These are phyloP conservation scores for Isochrysis galbana DNA, from an alignment of 78 protist genomes.

Conservation along the genomic window DNA sequence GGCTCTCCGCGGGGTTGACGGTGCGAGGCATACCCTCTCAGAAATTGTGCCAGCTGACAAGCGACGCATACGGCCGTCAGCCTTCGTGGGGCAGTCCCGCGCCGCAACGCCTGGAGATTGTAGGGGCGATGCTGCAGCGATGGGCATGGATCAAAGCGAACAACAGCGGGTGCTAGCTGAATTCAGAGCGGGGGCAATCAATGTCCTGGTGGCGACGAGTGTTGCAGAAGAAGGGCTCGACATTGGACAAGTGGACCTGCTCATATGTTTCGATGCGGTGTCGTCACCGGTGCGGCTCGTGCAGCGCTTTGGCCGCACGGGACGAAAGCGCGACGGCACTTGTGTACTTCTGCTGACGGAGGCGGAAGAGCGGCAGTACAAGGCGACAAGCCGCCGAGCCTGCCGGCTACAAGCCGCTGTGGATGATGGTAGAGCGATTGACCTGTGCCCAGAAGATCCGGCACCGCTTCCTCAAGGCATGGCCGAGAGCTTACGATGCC, in stretches of 20 bases:
- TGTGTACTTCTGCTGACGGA: not conserved
- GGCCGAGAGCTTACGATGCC: too few species aligned
- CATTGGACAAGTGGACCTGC: constrained; percentile 73
- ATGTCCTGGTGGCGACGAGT: constrained; percentile 83
- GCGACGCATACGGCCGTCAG: too few species aligned
- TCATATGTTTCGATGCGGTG: constrained; percentile 80
- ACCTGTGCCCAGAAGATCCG: not conserved
- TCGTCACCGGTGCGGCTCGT: constrained; percentile 67
- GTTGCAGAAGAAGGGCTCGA: constrained; percentile 93
- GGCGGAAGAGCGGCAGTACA: not conserved
- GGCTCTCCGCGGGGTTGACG: not conserved
- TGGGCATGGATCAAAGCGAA: not conserved
- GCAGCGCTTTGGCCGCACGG: constrained; percentile 92
- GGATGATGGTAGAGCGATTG: not conserved
- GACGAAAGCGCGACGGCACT: constrained; percentile 56
- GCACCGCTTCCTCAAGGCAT: too few species aligned
- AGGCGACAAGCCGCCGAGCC: not conserved
- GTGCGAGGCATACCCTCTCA: not conserved
- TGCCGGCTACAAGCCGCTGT: not conserved
- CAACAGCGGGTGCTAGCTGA: constrained; percentile 19
- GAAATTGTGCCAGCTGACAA: too few species aligned
- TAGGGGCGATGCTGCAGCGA: not conserved
- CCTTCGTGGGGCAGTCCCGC: too few species aligned
- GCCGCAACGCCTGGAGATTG: not conserved
- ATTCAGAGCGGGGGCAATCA: constrained; percentile 70